Evolutionary conservation across 2,329 filamentous ascomycete genomes (phyloP).

Genomic region (Didymella glomerata): DNA sequence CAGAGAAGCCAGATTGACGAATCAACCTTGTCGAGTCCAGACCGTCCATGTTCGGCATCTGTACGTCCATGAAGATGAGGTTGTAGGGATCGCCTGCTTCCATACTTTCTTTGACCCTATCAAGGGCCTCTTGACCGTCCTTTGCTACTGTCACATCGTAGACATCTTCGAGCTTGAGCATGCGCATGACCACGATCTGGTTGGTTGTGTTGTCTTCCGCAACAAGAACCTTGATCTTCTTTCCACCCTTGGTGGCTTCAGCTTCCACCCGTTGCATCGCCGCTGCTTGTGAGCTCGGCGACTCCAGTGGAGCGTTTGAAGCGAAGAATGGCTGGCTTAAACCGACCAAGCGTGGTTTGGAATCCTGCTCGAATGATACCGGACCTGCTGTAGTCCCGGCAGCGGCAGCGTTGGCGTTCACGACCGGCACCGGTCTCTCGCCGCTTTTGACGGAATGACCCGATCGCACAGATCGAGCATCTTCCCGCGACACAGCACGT

Average conservation of each 20-base stretch:
- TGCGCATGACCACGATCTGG: constrained; percentile 62
- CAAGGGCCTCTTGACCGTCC: constrained; percentile 78
- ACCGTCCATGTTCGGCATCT: constrained; percentile 92
- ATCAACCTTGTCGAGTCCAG: constrained; percentile 87
- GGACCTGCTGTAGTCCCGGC: constrained; percentile 33
- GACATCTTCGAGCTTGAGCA: constrained; percentile 79
- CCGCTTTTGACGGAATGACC: constrained; percentile 43
- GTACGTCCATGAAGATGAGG: constrained; percentile 94
- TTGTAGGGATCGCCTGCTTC: constrained; percentile 76
- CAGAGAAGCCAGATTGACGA: constrained; percentile 82
- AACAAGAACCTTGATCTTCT: constrained; percentile 81
- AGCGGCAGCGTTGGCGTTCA: constrained; percentile 23
- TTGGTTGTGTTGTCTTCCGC: constrained; percentile 76
- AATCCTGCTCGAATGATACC: constrained; percentile 64
- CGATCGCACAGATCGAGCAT: constrained; percentile 43
- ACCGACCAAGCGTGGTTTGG: constrained; percentile 81
- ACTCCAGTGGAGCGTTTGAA: constrained; percentile 56
- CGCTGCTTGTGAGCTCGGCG: constrained; percentile 68
- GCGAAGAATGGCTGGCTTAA: constrained; percentile 84
- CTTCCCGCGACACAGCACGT: constrained; percentile 36
- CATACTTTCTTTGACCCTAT: constrained; percentile 85
- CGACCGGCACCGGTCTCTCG: constrained; percentile 31
- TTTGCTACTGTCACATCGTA: constrained; percentile 89
- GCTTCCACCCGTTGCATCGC: constrained; percentile 72
- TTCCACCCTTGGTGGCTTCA: constrained; percentile 62